These are phyloP conservation scores for Epichloe baconii DNA, from an alignment of 2,329 filamentous ascomycete genomes.

Conservation along the genomic window DNA sequence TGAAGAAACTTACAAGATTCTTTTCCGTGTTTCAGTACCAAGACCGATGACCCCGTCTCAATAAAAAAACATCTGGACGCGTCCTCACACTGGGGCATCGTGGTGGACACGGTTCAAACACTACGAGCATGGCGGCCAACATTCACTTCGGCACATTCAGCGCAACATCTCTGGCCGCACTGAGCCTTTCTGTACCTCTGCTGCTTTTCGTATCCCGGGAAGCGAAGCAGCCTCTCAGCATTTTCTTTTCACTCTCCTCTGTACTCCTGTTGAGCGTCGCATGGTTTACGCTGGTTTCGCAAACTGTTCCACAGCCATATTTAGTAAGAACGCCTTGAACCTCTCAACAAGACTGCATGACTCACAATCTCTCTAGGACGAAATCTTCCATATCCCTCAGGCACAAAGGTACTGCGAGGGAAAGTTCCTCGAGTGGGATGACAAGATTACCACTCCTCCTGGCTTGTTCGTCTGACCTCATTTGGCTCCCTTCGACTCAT, in stretches of 20 bases:
- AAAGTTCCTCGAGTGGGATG: conserved; percentile 71
- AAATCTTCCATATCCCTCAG: conserved; percentile 82
- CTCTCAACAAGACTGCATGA: not conserved
- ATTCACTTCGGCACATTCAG: not conserved
- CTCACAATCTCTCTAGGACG: conserved; percentile 45
- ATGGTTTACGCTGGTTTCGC: conserved; percentile 14
- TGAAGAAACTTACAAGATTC: not conserved
- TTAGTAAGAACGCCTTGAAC: conserved; percentile 26
- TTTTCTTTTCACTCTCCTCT: not conserved
- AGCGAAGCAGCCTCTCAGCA: not conserved
- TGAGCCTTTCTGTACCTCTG: conserved; percentile 4
- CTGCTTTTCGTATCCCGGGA: conserved; percentile 1
- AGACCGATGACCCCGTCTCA: not conserved
- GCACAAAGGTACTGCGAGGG: conserved; percentile 75
- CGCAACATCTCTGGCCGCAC: conserved; percentile 1
- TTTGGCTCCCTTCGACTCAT: not conserved
- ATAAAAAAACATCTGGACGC: not conserved
- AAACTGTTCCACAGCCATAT: conserved; percentile 37
- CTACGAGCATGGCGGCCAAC: not conserved
- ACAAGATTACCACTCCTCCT: conserved; percentile 93
- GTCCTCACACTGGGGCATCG: not conserved
- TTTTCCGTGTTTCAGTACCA: not conserved
- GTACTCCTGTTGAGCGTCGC: conserved; percentile 11
- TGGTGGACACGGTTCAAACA: not conserved
- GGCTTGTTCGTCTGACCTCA: conserved; percentile 44